Evolutionary conservation across 148 eudicot genomes (phyloP).

Genomic region (Vaccinium corymbosum): DNA sequence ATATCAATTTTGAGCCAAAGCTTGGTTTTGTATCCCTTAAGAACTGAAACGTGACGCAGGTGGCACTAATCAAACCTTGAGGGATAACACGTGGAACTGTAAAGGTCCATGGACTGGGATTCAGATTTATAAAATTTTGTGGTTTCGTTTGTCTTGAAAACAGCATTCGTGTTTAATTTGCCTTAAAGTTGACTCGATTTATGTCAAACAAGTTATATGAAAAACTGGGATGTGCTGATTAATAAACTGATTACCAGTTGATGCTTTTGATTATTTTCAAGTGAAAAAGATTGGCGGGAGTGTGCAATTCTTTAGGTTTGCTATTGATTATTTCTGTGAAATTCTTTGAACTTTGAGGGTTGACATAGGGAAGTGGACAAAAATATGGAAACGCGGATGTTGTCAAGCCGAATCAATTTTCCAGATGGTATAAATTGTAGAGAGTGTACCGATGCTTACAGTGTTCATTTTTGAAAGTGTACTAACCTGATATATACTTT

Average conservation of each 20-base stretch:
- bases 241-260: background rate
- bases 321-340: background rate
- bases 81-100: background rate
- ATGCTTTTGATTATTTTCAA: background rate
- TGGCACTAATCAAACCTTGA: background rate
- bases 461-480: background rate
- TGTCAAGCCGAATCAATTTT: background rate
- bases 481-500: background rate
- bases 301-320: background rate
- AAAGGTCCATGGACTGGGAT: background rate
- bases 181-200: background rate
- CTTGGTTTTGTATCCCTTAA: conserved; percentile 6
- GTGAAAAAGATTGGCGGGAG: background rate
- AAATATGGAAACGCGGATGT: background rate
- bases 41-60: background rate
- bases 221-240: background rate
- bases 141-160: background rate
- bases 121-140: background rate
- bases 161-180: background rate
- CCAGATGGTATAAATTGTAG: background rate
- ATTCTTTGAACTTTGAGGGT: background rate
- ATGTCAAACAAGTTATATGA: background rate
- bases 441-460: background rate
- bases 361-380: background rate
- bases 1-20: background rate